Base-by-base conservation (phyloP, 495 filamentous ascomycete genomes). In the Jackrogersella multiformis region DNA sequence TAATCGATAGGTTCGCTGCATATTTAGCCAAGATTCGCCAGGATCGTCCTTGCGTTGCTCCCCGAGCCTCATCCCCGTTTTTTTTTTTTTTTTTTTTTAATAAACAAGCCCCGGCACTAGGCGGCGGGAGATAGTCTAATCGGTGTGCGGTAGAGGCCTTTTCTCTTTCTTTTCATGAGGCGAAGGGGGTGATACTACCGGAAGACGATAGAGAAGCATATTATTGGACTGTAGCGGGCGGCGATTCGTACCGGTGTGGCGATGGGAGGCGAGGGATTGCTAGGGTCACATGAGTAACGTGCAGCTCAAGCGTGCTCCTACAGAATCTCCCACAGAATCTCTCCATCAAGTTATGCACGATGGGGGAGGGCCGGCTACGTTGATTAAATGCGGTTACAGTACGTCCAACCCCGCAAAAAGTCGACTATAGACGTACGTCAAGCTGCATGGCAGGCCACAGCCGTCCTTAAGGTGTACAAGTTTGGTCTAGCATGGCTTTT, bases 201-300 rank as follows among this genome's bases (percentile, higher is more conserved):
- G 57, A 67, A 59, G 54, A 46, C 63, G 58, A 46, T 46, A 42
- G 30, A 44, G 35, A 56, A n/a, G 46, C 44, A 45, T 39, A 28
- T 32, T 64, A 21, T 36, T 36, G 6, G 26, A 23, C 67, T 59
- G 42, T 61, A 56, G 67, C 61, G 61, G 52, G 67, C 42, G 59
- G 51, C 61, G 56, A 61, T 65, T 65, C 62, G 64, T 66, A 69
- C 65, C 70, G 70, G 68, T 74, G 70, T 75, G 52, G 66, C 68
- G 51, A 73, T 69, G 64, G 60, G 63, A 45, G 51, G 58, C 34
- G 48, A 67, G 53, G 55, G 55, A 66, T 67, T 46, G 72, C 60
- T 54, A 20, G 42, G 70, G 73, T 75, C 64, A 69, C 73, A 73
- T 72, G 73, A 67, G 67, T 66, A 66, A 67, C 48, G 57, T 71